Conservation (phyloP, 2,329 filamentous ascomycete genomes). For the Beauveria bassiana region DNA sequence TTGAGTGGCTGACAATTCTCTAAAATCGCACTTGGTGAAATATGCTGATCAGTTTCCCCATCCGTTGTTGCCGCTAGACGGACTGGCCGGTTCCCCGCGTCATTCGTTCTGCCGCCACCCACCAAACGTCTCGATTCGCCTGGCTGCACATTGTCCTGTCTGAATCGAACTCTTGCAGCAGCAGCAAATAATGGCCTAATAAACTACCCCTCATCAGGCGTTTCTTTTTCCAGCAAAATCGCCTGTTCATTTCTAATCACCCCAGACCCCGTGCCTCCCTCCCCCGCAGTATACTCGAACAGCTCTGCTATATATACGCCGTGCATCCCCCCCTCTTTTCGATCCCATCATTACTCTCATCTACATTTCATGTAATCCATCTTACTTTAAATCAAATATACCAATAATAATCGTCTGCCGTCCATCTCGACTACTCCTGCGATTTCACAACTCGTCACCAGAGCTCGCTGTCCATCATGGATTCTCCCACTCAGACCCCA, state of each 20-base stretch:
- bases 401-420: not conserved
- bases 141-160: not conserved
- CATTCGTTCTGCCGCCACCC: not conserved
- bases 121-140: not conserved
- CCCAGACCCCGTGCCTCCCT: not conserved
- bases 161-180: not conserved
- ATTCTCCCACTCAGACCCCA: not conserved
- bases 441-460: not conserved
- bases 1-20: not conserved
- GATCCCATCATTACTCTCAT: not conserved
- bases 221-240: not conserved
- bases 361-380: not conserved
- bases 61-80: not conserved
- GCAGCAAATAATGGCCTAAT: not conserved
- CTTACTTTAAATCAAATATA: not conserved
- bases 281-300: not conserved
- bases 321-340: not conserved
- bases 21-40: not conserved
- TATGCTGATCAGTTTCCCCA: not conserved
- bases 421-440: not conserved
- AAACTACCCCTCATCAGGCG: not conserved
- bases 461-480: not conserved
- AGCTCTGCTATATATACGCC: slow-evolving; percentile 1
- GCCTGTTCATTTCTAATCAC: not conserved
- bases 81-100: slow-evolving; percentile 3